Percentiles rank a stretch among this genome's conserved stretches.
Conservation (phyloP, 805 yeast species). For the Cephaloascus albidus region DNA sequence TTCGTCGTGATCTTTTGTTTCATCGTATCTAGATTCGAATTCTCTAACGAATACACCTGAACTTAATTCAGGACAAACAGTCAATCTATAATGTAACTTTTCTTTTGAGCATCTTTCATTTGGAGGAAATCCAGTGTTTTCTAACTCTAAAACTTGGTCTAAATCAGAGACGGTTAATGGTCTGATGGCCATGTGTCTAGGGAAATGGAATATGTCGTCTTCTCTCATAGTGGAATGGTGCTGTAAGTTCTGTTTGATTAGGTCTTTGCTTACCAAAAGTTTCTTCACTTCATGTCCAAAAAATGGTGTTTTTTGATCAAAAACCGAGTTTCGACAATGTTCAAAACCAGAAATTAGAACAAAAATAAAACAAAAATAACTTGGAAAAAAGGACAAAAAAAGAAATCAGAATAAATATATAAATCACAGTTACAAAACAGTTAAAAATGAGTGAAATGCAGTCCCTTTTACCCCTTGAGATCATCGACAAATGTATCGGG, state of each 20-base stretch:
- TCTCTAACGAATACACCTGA: slow-evolving; percentile 80
- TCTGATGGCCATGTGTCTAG: slow-evolving; percentile 57
- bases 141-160: slow-evolving; percentile 52
- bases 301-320: no score
- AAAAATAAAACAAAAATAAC: no score
- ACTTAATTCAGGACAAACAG: slow-evolving; percentile 81
- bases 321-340: no score
- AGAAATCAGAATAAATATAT: no score
- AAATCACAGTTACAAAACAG: slow-evolving; percentile 1
- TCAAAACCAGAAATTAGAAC: no score
- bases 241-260: no score
- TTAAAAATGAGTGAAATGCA: slow-evolving; percentile 1
- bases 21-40: slow-evolving; percentile 37
- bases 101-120: slow-evolving; percentile 62
- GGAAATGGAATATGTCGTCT: slow-evolving; percentile 11
- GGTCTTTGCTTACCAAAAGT: no score
- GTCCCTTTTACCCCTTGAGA: slow-evolving; percentile 60
- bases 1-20: slow-evolving; percentile 17
- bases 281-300: no score
- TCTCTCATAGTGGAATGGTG: neutral
- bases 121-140: slow-evolving; percentile 59
- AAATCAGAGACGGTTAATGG: slow-evolving; percentile 75
- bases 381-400: no score
- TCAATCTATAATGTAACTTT: slow-evolving; percentile 56
- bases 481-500: slow-evolving; percentile 83